Conservation (phyloP, 805 yeast species). For the Lipomyces yamanashiensis region DNA sequence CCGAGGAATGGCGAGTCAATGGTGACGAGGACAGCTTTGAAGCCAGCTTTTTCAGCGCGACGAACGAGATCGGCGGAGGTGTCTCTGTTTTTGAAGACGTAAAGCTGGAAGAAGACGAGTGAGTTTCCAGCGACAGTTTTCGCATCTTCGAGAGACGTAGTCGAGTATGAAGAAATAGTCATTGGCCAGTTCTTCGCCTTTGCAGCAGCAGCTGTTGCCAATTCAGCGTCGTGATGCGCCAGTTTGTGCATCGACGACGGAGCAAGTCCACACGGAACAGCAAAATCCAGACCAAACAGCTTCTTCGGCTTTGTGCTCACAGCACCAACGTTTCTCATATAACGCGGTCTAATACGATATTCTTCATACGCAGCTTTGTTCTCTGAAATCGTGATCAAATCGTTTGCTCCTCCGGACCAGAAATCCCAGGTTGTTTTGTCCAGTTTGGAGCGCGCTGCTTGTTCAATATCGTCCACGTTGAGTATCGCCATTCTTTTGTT, state of each 20-base stretch:
- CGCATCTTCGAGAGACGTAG: conserved; percentile 36
- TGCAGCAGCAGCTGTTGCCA: conserved; percentile 42
- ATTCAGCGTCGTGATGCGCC: conserved; percentile 43
- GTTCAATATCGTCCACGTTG: conserved; percentile 35
- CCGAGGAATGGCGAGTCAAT: conserved; percentile 63
- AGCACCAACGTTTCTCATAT: conserved; percentile 67
- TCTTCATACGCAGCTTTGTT: conserved; percentile 77
- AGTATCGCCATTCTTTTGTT: conserved; percentile 23
- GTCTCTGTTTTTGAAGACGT: conserved; percentile 39
- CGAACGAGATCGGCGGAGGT: conserved; percentile 36
- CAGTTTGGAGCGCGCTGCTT: conserved; percentile 18
- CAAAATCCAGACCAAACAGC: conserved; percentile 34
- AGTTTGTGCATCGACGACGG: conserved; percentile 43
- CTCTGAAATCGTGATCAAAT: conserved; percentile 60
- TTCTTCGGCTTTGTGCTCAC: conserved; percentile 60
- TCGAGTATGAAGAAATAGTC: conserved; percentile 38
- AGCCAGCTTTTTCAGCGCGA: conserved; percentile 42
- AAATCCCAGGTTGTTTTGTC: conserved; percentile 35
- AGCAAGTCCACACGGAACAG: conserved; percentile 43
- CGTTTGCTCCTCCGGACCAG: conserved; percentile 40
- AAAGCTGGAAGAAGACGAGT: conserved; percentile 37
- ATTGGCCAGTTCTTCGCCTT: conserved; percentile 34
- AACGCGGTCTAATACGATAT: conserved; percentile 72
- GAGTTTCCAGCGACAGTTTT: conserved; percentile 27
- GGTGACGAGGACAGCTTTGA: conserved; percentile 56